Evolutionary conservation across 2,329 filamentous ascomycete genomes (phyloP).

Genomic region (Hortaea sp.): DNA sequence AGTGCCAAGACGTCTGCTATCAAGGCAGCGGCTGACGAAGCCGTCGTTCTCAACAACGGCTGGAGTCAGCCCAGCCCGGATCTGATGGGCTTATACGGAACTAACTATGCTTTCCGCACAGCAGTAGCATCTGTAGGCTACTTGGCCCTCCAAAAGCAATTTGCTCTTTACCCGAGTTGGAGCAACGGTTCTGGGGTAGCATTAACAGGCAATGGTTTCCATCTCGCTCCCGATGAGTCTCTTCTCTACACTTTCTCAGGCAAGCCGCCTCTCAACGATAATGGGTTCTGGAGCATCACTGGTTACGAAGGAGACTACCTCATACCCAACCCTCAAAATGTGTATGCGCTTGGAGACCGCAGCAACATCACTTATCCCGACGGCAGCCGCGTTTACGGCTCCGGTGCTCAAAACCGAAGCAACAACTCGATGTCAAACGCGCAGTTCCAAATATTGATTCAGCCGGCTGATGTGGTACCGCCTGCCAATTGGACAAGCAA

Average conservation of each 20-base stretch:
- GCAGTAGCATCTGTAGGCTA: conserved; percentile 6
- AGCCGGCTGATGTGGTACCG: conserved; percentile 7
- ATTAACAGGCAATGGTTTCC: not conserved
- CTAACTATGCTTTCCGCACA: conserved; percentile 8
- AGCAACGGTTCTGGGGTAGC: conserved; percentile 2
- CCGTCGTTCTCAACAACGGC: conserved; percentile 9
- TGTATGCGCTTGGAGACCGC: conserved; percentile 11
- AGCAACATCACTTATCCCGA: conserved; percentile 11
- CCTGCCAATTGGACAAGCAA: conserved; percentile 13
- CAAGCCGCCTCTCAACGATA: conserved; percentile 5
- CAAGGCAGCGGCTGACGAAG: not conserved
- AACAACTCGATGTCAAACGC: not conserved
- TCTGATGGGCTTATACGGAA: conserved; percentile 6
- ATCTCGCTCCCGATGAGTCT: conserved; percentile 5
- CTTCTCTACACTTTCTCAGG: conserved; percentile 12
- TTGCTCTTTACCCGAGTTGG: conserved; percentile 11
- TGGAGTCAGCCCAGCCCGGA: conserved; percentile 5
- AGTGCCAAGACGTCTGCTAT: not conserved
- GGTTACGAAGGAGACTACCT: conserved; percentile 10
- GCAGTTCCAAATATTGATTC: conserved; percentile 13
- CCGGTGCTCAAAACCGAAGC: not conserved
- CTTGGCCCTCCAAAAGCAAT: conserved; percentile 5
- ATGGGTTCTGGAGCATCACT: conserved; percentile 13
- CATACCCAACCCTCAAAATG: conserved; percentile 7
- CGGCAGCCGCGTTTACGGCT: conserved; percentile 7